Evolutionary conservation across 106 monocot genomes (phyloP).

Genomic region (Cymbidium sinense): DNA sequence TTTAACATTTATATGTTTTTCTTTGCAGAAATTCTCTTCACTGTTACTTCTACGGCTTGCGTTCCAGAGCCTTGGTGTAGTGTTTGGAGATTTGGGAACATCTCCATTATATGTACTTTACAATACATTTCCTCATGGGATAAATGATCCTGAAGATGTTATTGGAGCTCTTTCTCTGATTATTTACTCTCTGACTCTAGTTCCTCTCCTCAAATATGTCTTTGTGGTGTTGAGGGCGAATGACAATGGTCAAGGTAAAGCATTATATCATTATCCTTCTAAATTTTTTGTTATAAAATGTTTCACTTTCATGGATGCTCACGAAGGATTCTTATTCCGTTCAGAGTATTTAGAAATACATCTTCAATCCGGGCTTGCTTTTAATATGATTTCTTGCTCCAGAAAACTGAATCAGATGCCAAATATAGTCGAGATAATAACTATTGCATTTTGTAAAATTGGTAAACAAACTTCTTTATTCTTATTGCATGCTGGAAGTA

Average conservation of each 20-base stretch:
- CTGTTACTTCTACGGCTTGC: slow-evolving; percentile 40
- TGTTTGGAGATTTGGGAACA: slow-evolving; percentile 67
- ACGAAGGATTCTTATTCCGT: not conserved
- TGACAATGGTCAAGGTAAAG: slow-evolving; percentile 65
- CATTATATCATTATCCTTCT: not conserved
- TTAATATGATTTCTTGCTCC: not conserved
- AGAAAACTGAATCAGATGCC: too few relatives aligned
- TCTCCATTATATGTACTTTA: slow-evolving; percentile 63
- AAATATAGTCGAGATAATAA: too few relatives aligned
- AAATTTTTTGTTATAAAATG: not conserved
- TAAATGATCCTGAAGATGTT: slow-evolving; percentile 46
- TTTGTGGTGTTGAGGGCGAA: slow-evolving; percentile 58
- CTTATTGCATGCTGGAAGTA: too few relatives aligned
- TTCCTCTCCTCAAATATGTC: slow-evolving; percentile 65
- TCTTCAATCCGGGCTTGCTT: not conserved
- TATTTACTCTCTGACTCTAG: slow-evolving; percentile 52
- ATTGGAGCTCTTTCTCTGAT: slow-evolving; percentile 72
- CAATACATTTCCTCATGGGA: slow-evolving; percentile 52
- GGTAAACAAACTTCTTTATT: not conserved
- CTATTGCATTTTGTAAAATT: too few relatives aligned
- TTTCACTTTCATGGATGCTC: not conserved
- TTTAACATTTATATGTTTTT: not conserved
- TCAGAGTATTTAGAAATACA: not conserved
- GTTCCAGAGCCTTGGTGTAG: slow-evolving; percentile 69
- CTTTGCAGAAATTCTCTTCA: slow-evolving; percentile 42